A percentile compares a stretch with the other conserved stretches of the same genome.
Conservation (phyloP, 2,329 filamentous ascomycete genomes). For the Phymatotrichopsis omnivora region DNA sequence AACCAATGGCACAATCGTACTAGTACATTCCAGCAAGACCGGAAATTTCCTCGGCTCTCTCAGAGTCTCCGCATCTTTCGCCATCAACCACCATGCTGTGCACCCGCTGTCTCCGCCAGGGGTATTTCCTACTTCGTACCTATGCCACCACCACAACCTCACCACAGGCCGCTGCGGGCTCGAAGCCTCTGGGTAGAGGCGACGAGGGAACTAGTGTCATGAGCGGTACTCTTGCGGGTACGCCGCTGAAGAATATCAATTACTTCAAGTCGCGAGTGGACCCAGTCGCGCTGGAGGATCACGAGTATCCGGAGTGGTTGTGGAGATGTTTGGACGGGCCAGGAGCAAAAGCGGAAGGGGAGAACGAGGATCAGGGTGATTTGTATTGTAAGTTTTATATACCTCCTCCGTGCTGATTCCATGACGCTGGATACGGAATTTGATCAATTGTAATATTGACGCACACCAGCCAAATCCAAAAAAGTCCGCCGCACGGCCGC, state of each 20-base stretch:
- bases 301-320: slow-evolving; percentile 70
- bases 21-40: no score
- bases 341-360: slow-evolving; percentile 43
- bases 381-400: slow-evolving; percentile 60
- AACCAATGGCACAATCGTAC: no score
- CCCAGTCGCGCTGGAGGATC: slow-evolving; percentile 62
- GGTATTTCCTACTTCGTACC: slow-evolving; percentile 2
- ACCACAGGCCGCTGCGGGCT: slow-evolving; percentile 1
- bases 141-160: slow-evolving; percentile 8
- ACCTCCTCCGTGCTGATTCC: neutral
- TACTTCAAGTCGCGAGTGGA: slow-evolving; percentile 64
- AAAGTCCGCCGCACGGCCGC: slow-evolving; percentile 65
- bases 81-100: slow-evolving; percentile 22
- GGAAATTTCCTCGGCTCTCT: no score
- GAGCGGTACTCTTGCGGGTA: slow-evolving; percentile 47
- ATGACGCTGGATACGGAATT: neutral
- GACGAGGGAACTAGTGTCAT: neutral
- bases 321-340: slow-evolving; percentile 59
- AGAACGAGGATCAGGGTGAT: slow-evolving; percentile 53
- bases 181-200: neutral
- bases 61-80: no score
- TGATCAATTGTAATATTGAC: slow-evolving; percentile 3
- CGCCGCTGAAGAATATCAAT: slow-evolving; percentile 62
- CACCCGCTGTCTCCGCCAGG: slow-evolving; percentile 14
- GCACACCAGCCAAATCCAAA: slow-evolving; percentile 64